phyloP scores from a whole-genome alignment of 495 filamentous ascomycete species.

The Bacidia rubella region DNA sequence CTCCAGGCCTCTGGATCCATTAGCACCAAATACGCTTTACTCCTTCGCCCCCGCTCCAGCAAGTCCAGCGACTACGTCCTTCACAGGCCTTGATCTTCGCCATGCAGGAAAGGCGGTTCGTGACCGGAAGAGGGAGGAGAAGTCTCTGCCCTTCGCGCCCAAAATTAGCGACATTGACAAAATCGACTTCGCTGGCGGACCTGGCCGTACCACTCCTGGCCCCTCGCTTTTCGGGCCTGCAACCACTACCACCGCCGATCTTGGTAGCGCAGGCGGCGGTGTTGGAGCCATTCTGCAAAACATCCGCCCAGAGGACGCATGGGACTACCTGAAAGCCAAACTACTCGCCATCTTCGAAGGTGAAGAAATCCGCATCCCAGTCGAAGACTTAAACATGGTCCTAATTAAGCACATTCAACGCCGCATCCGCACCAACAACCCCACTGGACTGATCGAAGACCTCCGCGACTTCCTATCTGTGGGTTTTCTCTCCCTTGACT shows the following conservation, averaged over 20 bases:
- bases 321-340: slow-evolving; percentile 85
- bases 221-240: slow-evolving; percentile 25
- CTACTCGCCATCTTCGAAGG: slow-evolving; percentile 87
- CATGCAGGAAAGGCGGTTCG: slow-evolving; percentile 76
- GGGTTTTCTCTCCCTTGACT: slow-evolving; percentile 76
- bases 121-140: slow-evolving; percentile 82
- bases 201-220: slow-evolving; percentile 16
- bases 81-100: slow-evolving; percentile 69
- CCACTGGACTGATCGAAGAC: slow-evolving; percentile 62
- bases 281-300: slow-evolving; percentile 59
- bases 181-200: slow-evolving; percentile 24
- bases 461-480: slow-evolving; percentile 64
- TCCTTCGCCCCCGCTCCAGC: slow-evolving; percentile 65
- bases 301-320: slow-evolving; percentile 81
- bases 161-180: slow-evolving; percentile 29
- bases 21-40: slow-evolving; percentile 74
- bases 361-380: slow-evolving; percentile 73
- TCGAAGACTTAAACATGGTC: slow-evolving; percentile 89
- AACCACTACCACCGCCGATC: slow-evolving; percentile 8
- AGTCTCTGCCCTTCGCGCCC: slow-evolving; percentile 30
- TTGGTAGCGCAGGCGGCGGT: slow-evolving; percentile 17
- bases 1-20: slow-evolving; percentile 72
- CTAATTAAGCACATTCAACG: slow-evolving; percentile 70
- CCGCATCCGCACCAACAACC: slow-evolving; percentile 53
- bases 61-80: slow-evolving; percentile 49